Evolutionary conservation across 2,329 filamentous ascomycete species (phyloP).

Genomic region (Exophiala dermatitidis): DNA sequence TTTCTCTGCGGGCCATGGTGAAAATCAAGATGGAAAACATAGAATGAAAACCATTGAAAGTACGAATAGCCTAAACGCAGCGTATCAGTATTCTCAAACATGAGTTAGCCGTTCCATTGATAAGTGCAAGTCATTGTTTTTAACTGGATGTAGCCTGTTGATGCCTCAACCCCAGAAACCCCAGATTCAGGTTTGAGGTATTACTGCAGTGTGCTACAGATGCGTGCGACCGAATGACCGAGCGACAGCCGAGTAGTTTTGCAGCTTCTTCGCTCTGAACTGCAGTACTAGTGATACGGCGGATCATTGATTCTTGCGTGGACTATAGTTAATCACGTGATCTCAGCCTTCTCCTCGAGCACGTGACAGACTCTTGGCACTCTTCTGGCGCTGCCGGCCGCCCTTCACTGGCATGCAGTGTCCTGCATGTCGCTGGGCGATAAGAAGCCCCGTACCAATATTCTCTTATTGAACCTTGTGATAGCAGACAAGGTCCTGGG

Average conservation of each 20-base stretch:
- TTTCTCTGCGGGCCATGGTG: slow-evolving; percentile 3
- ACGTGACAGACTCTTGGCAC: slow-evolving; percentile 11
- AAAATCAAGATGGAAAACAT: slow-evolving; percentile 12
- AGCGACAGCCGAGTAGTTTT: neutral
- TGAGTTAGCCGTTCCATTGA: neutral
- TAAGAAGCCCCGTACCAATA: too few relatives aligned
- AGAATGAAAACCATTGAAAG: slow-evolving; percentile 5
- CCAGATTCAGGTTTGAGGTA: neutral
- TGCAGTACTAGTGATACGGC: neutral
- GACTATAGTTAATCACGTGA: slow-evolving; percentile 3
- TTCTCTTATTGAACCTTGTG: neutral
- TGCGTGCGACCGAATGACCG: neutral
- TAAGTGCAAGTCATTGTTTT: slow-evolving; percentile 2
- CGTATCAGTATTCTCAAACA: slow-evolving; percentile 10
- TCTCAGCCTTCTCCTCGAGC: slow-evolving; percentile 6
- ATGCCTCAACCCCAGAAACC: neutral
- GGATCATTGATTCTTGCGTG: neutral
- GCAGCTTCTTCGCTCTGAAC: too few relatives aligned
- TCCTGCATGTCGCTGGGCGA: too few relatives aligned
- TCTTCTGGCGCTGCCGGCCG: neutral
- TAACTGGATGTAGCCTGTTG: too few relatives aligned
- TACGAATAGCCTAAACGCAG: slow-evolving; percentile 1
- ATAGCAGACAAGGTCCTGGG: too few relatives aligned
- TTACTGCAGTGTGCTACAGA: neutral
- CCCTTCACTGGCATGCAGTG: too few relatives aligned